Percentiles rank a stretch among this genome's conserved stretches.
These are phyloP conservation scores for Rhodotorula toruloides DNA, from an alignment of 768 basidiomycete species.

Conservation along the genomic window DNA sequence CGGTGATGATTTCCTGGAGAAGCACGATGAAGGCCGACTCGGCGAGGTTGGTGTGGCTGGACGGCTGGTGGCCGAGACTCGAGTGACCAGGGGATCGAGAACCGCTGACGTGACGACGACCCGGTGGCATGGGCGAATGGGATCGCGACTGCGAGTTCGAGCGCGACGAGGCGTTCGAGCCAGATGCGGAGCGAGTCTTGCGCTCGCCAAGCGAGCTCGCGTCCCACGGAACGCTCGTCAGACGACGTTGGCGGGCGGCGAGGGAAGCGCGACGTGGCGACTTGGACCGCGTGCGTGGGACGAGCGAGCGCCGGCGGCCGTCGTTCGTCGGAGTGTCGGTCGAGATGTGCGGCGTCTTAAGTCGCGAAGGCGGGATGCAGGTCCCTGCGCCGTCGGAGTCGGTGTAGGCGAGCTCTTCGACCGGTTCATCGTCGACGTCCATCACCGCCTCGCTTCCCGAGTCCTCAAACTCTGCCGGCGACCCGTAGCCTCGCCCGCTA, in stretches of 20 bases:
- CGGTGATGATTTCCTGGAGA: constrained; percentile 64
- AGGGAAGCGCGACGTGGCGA: constrained; percentile 33
- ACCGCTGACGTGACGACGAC: constrained; percentile 7
- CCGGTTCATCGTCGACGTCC: constrained; percentile 11
- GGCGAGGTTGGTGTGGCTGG: constrained; percentile 7
- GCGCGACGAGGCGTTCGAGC: constrained; percentile 55
- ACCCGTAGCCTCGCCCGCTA: constrained; percentile 13
- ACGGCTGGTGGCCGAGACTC: not conserved
- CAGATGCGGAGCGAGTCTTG: constrained; percentile 7
- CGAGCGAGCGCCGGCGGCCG: not conserved
- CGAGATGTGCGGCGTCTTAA: constrained; percentile 4
- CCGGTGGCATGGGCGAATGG: constrained; percentile 62
- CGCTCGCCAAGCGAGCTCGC: not conserved
- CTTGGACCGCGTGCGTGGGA: not conserved
- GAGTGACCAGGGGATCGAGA: constrained; percentile 21
- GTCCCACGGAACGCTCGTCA: constrained; percentile 29
- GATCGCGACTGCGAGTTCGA: constrained; percentile 93
- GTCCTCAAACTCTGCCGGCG: constrained; percentile 19
- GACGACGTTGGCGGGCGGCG: constrained; percentile 26
- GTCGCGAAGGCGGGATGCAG: constrained; percentile 25
- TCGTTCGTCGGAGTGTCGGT: not conserved
- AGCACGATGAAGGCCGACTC: constrained; percentile 37
- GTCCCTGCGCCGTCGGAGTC: constrained; percentile 36
- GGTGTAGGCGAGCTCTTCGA: constrained; percentile 12
- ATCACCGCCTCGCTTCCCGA: constrained; percentile 33